Evolutionary conservation across 495 filamentous ascomycete genomes (phyloP).

Genomic region (Trichocladium antarcticum): DNA sequence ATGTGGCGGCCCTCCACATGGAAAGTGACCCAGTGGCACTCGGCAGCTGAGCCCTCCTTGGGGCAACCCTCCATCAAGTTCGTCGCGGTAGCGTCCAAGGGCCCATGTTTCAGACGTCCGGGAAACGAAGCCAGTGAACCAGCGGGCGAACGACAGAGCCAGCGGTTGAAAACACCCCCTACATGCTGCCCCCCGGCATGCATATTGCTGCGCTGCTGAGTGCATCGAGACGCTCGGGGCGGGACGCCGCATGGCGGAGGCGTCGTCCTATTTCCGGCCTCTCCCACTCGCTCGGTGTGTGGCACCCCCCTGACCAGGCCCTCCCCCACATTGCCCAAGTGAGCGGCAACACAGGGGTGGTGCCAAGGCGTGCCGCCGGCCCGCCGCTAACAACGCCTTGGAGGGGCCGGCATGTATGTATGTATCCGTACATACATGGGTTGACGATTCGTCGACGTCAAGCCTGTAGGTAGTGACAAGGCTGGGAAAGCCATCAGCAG

Average conservation of each 20-base stretch:
- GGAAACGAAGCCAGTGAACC: not conserved
- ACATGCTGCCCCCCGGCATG: too few species aligned
- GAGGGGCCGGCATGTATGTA: slow-evolving; percentile 2
- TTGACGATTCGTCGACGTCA: too few species aligned
- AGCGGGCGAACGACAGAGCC: too few species aligned
- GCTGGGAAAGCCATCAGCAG: too few species aligned
- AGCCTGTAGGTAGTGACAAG: too few species aligned
- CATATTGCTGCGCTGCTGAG: not conserved
- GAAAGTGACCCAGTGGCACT: slow-evolving; percentile 14
- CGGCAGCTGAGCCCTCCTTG: slow-evolving; percentile 23
- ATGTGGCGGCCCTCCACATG: slow-evolving; percentile 12
- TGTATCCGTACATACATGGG: too few species aligned
- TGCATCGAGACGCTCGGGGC: slow-evolving; percentile 5
- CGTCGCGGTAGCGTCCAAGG: not conserved
- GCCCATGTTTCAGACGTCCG: slow-evolving; percentile 3
- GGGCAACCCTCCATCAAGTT: slow-evolving; percentile 3
- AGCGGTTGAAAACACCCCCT: too few species aligned
- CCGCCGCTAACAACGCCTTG: not conserved
- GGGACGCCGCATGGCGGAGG: slow-evolving; percentile 3
- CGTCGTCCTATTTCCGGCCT: not conserved
- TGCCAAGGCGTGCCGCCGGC: not conserved
- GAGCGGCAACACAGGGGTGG: not conserved
- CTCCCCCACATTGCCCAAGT: not conserved
- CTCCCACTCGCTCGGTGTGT: slow-evolving; percentile 3
- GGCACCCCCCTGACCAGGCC: not conserved